Evolutionary conservation across 2,329 filamentous ascomycete genomes (phyloP), one percentile per base, ranked within the genome.

Genomic region (Camillea tinctor): DNA sequence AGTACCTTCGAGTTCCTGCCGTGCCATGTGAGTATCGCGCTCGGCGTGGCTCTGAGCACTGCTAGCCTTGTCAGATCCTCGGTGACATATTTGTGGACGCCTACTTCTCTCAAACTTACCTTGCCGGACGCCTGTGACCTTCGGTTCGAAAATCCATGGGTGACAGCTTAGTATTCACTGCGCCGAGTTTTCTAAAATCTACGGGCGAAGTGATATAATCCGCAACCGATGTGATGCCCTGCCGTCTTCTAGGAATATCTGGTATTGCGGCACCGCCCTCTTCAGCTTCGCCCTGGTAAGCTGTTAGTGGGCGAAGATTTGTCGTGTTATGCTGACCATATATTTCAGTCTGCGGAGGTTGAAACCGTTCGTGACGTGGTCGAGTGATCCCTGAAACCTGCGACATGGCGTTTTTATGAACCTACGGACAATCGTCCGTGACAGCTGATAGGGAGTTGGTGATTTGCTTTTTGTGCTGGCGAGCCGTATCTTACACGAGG

Each of bases 181-280:
- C 49, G 59, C 62, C 58, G 58, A 60, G 55, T 36, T 52, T 66
- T 20, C 22, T 54, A n/a, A 62, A 62, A n/a, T 59, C 59, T 11
- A 49, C 30, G 22, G 63, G 63, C 11, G 63, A 60, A n/a, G 59
- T 56, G 19, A 65, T 50, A 11, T 52, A 53, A 52, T 65, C 60
- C 3, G 61, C 57, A 11, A 62, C 22, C 24, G 61, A 55, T 24
- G 23, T 50, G 15, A 59, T 19, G 26, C 61, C 61, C n/a, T 56
- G 52, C 22, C 60, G 64, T 53, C 62, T 66, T 22, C 61, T 44
- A 5, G 69, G 66, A 20, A 71, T 65, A n/a, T 71, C 68, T 13
- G 62, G 59, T n/a, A 68, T 64, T 8, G 64, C 63, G 6, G 60
- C 64, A 24, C 58, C 62, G 2, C 60, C 63, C 11, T 65, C 30